Evolutionary conservation across 2,329 filamentous ascomycete species (phyloP).

Genomic region (Alternaria sp.): DNA sequence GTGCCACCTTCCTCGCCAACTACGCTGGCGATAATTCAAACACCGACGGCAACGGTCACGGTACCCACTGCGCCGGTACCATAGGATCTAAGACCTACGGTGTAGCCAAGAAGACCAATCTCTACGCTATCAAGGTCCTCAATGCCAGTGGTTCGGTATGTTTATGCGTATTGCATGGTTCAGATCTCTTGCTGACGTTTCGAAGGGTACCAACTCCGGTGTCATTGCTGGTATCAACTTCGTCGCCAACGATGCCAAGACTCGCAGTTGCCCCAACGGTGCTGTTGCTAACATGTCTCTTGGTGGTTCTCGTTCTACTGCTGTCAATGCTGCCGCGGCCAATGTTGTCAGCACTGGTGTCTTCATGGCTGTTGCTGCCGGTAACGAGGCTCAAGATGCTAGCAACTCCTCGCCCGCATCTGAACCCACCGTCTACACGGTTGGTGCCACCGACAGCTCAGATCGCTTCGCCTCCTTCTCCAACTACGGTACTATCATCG

Average conservation of each 20-base stretch:
- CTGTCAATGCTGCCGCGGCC: constrained; percentile 52
- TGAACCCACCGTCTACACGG: constrained; percentile 51
- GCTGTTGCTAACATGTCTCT: constrained; percentile 54
- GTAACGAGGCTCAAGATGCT: constrained; percentile 49
- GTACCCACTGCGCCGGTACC: constrained; percentile 52
- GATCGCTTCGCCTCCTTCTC: constrained; percentile 51
- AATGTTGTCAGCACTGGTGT: constrained; percentile 49
- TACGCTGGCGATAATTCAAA: constrained; percentile 48
- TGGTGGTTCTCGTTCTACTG: constrained; percentile 49
- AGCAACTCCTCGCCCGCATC: constrained; percentile 51
- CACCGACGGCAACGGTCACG: constrained; percentile 53
- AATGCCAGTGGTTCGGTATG: constrained; percentile 47
- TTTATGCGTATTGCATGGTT: constrained; percentile 12
- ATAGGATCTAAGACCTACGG: constrained; percentile 51
- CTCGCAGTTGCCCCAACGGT: constrained; percentile 48
- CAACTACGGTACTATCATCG: constrained; percentile 53
- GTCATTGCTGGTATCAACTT: constrained; percentile 53
- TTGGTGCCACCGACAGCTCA: constrained; percentile 52
- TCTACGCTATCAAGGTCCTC: constrained; percentile 55
- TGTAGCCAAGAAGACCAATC: constrained; percentile 51
- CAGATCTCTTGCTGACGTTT: constrained; percentile 15
- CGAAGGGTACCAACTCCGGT: constrained; percentile 53
- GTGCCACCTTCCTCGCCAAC: constrained; percentile 52
- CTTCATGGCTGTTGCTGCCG: constrained; percentile 54
- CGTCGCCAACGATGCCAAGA: constrained; percentile 46